Evolutionary conservation across 1,284 basidiomycete species (phyloP), one percentile per base, ranked within the genome.

Genomic region (Schizophyllum commune): DNA sequence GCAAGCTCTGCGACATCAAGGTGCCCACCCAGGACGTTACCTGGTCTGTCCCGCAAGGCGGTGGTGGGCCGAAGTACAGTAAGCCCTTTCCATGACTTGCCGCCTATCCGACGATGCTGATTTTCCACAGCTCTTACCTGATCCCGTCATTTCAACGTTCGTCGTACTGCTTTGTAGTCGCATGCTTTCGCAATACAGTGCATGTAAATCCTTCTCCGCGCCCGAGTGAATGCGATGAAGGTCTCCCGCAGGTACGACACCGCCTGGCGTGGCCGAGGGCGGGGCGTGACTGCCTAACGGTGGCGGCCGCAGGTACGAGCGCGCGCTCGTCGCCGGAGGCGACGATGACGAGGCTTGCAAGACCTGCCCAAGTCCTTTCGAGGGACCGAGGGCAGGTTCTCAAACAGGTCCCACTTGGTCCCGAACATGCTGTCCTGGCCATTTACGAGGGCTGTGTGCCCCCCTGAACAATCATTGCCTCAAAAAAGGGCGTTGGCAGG

Each of bases 21-120:
- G 91, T 90, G 1, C 93, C 94, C 0, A 92, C 91, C 1, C 92
- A 96, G 72, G 94, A 96, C 73, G 96, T 97, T 65, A 92, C 87
- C 22, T 97, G 94, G 94, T 91, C 89, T 0, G 92, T 95, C 0
- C 95, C 94, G 1, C 93, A 96, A 75, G 94, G 95, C 19, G 90
- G 92, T 27, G 94, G 94, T 53, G 95, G 94, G 61, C 94, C 94
- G 51, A 95, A 96, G 74, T 96, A 95, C 72, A 92, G 90, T 94
- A 70, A 72, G 88, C 80, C 7, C 34, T 39, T 13, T 47, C 5
- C 27, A 5, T 27, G 2, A 27, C 39, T 47, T 47, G 39, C 39
- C 17, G 39, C 13, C 27, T 27, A 27, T 27, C 27, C 27, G 27
- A 27, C 27, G 27, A 27, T 27, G 27, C 27, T 27, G 27, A 27